Percentiles rank a stretch among this genome's conserved stretches.
Conservation (phyloP, 2,329 filamentous ascomycete species). For the Ophiostoma pallidulum region DNA sequence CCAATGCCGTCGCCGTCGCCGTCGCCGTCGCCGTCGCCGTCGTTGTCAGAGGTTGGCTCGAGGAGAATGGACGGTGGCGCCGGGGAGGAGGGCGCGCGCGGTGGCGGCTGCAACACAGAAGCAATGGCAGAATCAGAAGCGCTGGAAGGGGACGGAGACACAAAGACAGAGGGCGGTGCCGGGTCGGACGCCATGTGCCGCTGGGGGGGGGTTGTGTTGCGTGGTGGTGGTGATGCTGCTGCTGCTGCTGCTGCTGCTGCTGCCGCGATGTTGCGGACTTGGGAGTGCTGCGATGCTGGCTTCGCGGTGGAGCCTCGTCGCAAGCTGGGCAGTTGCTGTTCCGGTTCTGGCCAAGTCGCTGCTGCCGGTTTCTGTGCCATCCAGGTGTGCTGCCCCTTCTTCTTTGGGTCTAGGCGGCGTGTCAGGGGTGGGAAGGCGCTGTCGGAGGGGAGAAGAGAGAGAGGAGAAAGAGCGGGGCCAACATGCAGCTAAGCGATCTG, state of each 20-base stretch:
- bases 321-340: background rate
- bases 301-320: too few relatives aligned
- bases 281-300: too few relatives aligned
- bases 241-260: background rate
- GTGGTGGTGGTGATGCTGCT: background rate
- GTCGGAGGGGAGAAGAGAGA: background rate
- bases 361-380: background rate
- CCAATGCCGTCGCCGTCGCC: background rate
- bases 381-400: constrained; percentile 4
- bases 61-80: constrained; percentile 9
- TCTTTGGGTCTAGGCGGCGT: constrained; percentile 9
- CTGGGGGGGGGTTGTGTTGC: background rate
- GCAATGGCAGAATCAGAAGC: too few relatives aligned
- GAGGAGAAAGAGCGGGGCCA: too few relatives aligned
- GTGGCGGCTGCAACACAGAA: background rate
- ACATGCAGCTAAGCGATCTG: constrained; percentile 1
- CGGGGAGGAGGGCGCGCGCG: background rate
- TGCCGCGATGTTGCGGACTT: constrained; percentile 1
- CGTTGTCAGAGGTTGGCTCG: constrained; percentile 10
- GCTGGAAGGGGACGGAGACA: constrained; percentile 1
- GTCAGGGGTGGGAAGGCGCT: background rate
- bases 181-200: constrained; percentile 12
- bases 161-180: constrained; percentile 6
- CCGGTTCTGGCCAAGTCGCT: background rate
- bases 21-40: background rate